Base-by-base conservation (phyloP, 176 grass and related monocot genomes). In the Typha latifolia region DNA sequence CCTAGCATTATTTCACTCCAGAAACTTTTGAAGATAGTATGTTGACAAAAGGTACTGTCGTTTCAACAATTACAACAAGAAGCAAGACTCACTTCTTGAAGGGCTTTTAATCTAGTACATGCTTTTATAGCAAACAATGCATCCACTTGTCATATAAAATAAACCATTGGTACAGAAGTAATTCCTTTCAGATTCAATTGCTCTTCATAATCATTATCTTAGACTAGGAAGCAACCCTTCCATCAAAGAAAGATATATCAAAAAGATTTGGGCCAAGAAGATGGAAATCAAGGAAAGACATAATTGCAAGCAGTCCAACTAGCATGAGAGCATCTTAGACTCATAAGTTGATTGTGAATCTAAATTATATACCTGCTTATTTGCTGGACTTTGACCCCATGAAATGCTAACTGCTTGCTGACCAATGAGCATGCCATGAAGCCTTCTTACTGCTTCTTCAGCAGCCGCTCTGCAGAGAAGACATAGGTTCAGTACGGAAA, bases 381-480 rank as follows among this genome's bases (percentile, higher is more conserved):
- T 90, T 34, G 77, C 73, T 31, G 86, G 84, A 83, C 78, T 99
- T 83, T 81, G 81, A 62, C 94, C 95, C 94, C 95, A 99, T 68
- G 95, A 99, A 87, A 99, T 89, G 49, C 89, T 74, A 74, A 94
- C 95, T 62, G 80, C 70, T 81, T 93, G 95, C 64, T 99, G 95
- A 37, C 95, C 89, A 57, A 99, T 93, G 77, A 84, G 31, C 64
- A 80, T 90, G 71, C 95, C 95, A 82, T 99, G 95, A 77, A 99
- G 83, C 37, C 89, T 90, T 74, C 93, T 89, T 52, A 90, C 83
- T 63, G 95, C 95, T 68, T 99, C 95, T 78, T 99, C 95, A 78
- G 95, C 95, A 73, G 81, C 84, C 82, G 83, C 51, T 79, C 95
- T 99, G 75, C 68, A 81, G 70, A 13, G 48, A 61, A 73, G 23